Conservation (phyloP, 73 alveolate genomes). For the Stentor roeselii region DNA sequence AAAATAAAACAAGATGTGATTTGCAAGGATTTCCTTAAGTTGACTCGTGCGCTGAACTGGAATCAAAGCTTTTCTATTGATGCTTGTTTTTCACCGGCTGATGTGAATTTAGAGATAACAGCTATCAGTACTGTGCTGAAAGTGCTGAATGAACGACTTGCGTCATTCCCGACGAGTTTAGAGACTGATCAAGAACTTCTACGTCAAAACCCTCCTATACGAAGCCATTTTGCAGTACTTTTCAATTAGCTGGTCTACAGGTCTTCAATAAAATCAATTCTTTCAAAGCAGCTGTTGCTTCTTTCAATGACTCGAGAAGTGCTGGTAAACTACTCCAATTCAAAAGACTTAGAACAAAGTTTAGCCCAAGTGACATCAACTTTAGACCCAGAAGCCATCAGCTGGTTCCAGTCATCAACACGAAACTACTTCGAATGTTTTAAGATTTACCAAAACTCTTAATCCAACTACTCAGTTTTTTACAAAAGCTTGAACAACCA, state of each 20-base stretch:
- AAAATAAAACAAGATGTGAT: neutral
- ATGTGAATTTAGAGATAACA: neutral
- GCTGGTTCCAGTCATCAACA: no score
- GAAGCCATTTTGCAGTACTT: neutral
- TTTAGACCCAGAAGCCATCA: no score
- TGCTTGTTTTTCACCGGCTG: constrained; percentile 7
- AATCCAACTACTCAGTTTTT: no score
- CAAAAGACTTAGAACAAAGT: no score
- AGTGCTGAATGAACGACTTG: neutral
- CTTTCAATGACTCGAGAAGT: no score
- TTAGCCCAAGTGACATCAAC: no score
- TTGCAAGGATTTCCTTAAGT: neutral
- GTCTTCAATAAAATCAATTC: neutral
- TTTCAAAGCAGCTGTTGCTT: neutral
- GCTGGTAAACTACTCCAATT: no score
- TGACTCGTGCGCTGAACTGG: constrained; percentile 2
- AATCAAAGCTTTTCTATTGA: neutral
- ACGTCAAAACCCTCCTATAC: neutral
- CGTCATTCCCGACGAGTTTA: neutral
- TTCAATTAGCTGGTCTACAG: neutral
- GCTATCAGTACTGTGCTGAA: neutral
- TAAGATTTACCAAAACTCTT: no score
- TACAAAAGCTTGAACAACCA: no score
- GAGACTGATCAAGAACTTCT: neutral
- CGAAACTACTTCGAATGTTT: no score